phyloP scores from a whole-genome alignment of 139 green algal genomes.

The Chlorella sp. region DNA sequence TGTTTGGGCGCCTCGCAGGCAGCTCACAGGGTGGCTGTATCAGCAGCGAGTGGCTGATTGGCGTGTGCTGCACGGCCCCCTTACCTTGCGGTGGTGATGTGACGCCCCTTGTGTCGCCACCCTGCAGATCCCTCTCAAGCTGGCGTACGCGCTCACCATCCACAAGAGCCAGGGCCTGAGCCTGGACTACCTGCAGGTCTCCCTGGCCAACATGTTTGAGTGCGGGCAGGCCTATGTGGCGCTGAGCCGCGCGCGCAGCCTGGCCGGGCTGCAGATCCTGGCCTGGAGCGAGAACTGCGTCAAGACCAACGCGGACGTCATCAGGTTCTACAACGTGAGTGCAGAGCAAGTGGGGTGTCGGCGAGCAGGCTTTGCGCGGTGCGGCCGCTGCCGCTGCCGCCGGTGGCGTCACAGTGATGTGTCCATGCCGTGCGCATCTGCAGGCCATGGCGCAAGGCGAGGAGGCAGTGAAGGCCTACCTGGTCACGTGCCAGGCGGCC shows the following conservation, averaged over 20 bases:
- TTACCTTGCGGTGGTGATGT: no score
- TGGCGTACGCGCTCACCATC: conserved; percentile 75
- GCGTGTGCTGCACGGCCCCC: no score
- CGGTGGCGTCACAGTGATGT: background rate
- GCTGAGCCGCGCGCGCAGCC: conserved; percentile 41
- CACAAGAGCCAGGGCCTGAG: conserved; percentile 76
- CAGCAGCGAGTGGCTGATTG: no score
- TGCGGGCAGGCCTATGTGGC: conserved; percentile 74
- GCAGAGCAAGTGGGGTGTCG: background rate
- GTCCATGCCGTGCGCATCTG: background rate
- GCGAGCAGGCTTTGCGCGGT: background rate
- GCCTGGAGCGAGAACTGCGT: conserved; percentile 16
- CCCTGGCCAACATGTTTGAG: conserved; percentile 46
- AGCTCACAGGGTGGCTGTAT: no score
- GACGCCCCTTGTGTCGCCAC: background rate
- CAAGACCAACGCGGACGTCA: background rate
- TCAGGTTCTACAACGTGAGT: conserved; percentile 1
- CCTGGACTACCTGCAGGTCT: conserved; percentile 45
- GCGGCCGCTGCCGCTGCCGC: background rate
- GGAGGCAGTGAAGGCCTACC: background rate
- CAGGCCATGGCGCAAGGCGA: background rate
- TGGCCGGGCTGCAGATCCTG: conserved; percentile 48
- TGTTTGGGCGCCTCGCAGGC: no score
- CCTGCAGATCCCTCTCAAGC: conserved; percentile 59
- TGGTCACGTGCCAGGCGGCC: background rate